Percentiles rank a stretch among this genome's conserved stretches.
Conservation (phyloP, 1,284 basidiomycete species). For the Moniliophthora roreri region DNA sequence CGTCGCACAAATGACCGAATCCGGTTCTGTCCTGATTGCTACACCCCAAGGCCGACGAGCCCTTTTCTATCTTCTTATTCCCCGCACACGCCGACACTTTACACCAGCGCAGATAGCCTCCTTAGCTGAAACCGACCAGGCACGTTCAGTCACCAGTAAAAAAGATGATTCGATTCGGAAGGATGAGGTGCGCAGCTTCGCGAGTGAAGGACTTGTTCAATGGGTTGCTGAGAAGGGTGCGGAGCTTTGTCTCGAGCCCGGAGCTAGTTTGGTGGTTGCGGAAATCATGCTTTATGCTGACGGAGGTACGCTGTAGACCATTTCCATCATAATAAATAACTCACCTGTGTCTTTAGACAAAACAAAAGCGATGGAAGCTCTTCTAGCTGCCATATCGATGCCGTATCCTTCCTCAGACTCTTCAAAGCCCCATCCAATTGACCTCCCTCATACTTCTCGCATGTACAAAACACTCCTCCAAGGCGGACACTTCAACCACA, state of each 20-base stretch:
- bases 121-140: conserved; percentile 70
- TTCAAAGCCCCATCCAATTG: conserved; percentile 61
- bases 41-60: conserved; percentile 72
- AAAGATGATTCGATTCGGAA: conserved; percentile 37
- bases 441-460: conserved; percentile 77
- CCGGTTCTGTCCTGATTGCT: conserved; percentile 54
- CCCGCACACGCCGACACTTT: conserved; percentile 78
- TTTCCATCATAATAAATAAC: background rate
- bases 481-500: conserved; percentile 83
- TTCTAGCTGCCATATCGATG: conserved; percentile 54
- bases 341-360: conserved; percentile 55
- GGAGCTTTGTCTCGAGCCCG: conserved; percentile 68
- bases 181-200: conserved; percentile 49
- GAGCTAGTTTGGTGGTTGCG: conserved; percentile 71
- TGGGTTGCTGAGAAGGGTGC: conserved; percentile 64
- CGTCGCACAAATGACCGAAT: conserved; percentile 58
- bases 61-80: conserved; percentile 78
- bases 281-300: conserved; percentile 83
- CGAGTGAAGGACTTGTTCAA: conserved; percentile 67
- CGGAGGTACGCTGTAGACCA: conserved; percentile 55
- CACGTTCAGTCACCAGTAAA: conserved; percentile 72
- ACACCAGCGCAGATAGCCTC: conserved; percentile 73
- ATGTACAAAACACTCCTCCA: conserved; percentile 85
- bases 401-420: conserved; percentile 56
- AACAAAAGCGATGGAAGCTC: conserved; percentile 52